Percentiles rank a stretch among this genome's conserved stretches.
phyloP scores from a whole-genome alignment of 1,139 yeast species.

The Geotrichum candidum region DNA sequence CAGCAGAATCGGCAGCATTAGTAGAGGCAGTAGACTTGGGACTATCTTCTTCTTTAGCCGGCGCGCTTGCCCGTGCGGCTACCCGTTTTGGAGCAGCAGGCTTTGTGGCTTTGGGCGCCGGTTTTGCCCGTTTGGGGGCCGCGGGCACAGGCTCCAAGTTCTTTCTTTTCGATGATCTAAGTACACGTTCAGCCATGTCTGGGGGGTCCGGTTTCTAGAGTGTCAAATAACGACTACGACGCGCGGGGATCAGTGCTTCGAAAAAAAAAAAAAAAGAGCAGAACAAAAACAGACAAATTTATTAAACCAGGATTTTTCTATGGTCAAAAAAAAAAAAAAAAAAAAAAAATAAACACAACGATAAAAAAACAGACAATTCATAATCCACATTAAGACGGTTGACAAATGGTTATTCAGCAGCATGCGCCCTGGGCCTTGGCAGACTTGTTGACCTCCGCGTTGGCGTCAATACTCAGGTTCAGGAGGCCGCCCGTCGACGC shows the following conservation, averaged over 20 bases:
- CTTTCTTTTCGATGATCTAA: constrained; percentile 1
- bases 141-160: background rate
- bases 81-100: background rate
- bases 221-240: background rate
- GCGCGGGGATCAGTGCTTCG: background rate
- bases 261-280: background rate
- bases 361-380: background rate
- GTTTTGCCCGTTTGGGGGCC: background rate
- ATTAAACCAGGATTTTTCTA: background rate
- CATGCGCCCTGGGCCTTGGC: background rate
- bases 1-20: background rate
- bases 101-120: background rate
- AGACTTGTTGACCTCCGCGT: constrained; percentile 7
- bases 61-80: background rate
- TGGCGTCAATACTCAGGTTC: constrained; percentile 24
- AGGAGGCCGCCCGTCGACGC: constrained; percentile 19
- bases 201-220: background rate
- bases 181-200: constrained; percentile 3
- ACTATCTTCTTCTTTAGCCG: background rate
- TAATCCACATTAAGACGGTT: background rate
- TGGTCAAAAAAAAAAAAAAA: background rate
- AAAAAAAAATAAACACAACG: background rate
- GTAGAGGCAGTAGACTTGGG: background rate
- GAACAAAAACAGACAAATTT: background rate
- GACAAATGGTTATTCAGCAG: background rate